phyloP scores from a whole-genome alignment of 192 early-diverging fungal genomes.

The Coemansia asiatica region DNA sequence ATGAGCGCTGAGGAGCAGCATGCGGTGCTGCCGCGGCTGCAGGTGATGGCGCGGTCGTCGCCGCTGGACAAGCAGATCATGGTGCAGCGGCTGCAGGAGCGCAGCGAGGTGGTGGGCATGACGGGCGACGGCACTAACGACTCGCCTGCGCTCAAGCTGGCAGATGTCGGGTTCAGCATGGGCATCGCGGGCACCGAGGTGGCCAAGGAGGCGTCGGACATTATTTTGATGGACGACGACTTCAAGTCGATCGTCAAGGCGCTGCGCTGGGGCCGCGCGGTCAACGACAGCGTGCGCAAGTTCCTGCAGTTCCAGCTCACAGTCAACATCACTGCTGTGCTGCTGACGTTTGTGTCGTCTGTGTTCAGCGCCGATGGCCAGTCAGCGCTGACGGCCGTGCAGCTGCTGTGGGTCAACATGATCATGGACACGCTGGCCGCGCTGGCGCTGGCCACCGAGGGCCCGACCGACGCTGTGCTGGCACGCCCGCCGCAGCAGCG shows the following conservation, averaged over 20 bases:
- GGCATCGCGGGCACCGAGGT: slow-evolving; percentile 87
- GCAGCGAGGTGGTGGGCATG: slow-evolving; percentile 71
- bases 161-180: slow-evolving; percentile 93
- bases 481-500: slow-evolving; percentile 73
- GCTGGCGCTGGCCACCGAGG: slow-evolving; percentile 88
- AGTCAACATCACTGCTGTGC: slow-evolving; percentile 77
- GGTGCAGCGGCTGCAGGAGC: slow-evolving; percentile 70
- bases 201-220: slow-evolving; percentile 80
- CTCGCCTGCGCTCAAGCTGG: slow-evolving; percentile 81
- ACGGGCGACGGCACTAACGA: slow-evolving; percentile 90
- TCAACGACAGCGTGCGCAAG: slow-evolving; percentile 84
- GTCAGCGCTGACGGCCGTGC: slow-evolving; percentile 83
- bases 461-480: slow-evolving; percentile 81
- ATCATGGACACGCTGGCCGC: slow-evolving; percentile 95
- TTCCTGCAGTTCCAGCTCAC: slow-evolving; percentile 86
- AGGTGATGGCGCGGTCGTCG: slow-evolving; percentile 85
- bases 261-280: slow-evolving; percentile 76
- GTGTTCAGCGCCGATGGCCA: slow-evolving; percentile 64
- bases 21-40: slow-evolving; percentile 65
- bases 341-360: slow-evolving; percentile 68
- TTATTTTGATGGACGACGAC: slow-evolving; percentile 88
- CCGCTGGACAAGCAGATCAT: slow-evolving; percentile 89
- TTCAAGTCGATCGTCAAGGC: slow-evolving; percentile 81
- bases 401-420: slow-evolving; percentile 93
- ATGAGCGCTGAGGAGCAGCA: slow-evolving; percentile 67